phyloP scores from a whole-genome alignment of 1,284 basidiomycete genomes.

The Marasmius fiardii region DNA sequence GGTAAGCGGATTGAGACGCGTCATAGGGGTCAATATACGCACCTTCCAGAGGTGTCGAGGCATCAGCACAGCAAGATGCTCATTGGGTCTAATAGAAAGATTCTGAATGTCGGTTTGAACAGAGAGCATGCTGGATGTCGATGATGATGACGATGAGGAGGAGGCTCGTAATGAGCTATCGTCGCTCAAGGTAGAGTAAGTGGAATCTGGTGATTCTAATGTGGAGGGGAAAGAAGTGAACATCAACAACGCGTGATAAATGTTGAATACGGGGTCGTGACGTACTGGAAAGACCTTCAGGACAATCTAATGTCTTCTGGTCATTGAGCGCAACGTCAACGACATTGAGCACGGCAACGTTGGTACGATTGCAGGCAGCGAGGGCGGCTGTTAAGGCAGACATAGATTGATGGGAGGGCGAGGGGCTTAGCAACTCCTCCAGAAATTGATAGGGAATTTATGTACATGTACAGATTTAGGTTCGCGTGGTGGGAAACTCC shows the following conservation, averaged over 20 bases:
- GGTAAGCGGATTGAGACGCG: slow-evolving; percentile 1
- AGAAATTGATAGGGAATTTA: neutral
- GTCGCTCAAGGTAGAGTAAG: neutral
- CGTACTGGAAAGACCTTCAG: neutral
- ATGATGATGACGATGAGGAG: neutral
- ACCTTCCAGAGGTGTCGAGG: slow-evolving; percentile 73
- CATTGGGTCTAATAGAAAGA: slow-evolving; percentile 39
- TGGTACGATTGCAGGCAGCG: slow-evolving; percentile 1
- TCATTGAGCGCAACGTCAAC: neutral
- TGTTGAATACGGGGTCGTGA: neutral
- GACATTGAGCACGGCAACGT: neutral
- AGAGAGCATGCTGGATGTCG: neutral
- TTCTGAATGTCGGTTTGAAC: neutral
- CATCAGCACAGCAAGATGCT: slow-evolving; percentile 75
- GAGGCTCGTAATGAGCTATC: neutral
- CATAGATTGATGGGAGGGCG: slow-evolving; percentile 1
- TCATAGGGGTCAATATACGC: slow-evolving; percentile 14
- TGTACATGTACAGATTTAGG: neutral
- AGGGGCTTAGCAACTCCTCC: neutral
- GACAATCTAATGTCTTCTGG: slow-evolving; percentile 2
- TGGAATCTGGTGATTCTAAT: slow-evolving; percentile 1
- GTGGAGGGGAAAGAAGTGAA: neutral
- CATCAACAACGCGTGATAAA: neutral
- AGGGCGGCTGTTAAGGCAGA: neutral
- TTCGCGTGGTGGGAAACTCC: neutral